A percentile compares a stretch with the other conserved stretches of the same genome.
Conservation (phyloP, 202 grass and related monocot genomes). For the Schoenoplectus triqueter region DNA sequence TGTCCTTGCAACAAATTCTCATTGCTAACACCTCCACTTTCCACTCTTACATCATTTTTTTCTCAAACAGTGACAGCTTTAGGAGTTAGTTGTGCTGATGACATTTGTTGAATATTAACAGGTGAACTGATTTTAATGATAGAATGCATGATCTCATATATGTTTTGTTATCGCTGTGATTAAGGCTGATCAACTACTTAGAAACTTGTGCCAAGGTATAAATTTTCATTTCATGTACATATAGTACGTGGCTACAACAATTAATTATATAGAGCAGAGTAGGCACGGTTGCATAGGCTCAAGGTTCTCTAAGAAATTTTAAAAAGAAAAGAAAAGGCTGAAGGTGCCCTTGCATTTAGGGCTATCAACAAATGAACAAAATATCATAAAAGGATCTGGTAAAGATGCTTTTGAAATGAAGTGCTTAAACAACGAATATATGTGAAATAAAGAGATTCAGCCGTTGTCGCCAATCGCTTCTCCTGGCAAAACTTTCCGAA, state of each 20-base stretch:
- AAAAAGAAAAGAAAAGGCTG: neutral
- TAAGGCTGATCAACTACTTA: neutral
- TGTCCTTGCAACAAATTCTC: neutral
- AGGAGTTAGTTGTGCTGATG: neutral
- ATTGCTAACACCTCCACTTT: neutral
- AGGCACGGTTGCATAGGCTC: neutral
- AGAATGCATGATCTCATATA: neutral
- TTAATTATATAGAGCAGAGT: neutral
- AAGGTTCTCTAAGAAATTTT: neutral
- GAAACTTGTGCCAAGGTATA: neutral
- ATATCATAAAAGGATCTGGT: too few relatives aligned
- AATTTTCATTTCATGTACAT: neutral
- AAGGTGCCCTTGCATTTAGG: neutral
- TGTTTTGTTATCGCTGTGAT: neutral
- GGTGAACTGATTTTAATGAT: conserved; percentile 18
- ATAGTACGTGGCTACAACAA: neutral
- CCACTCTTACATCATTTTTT: neutral
- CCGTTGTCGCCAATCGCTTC: too few relatives aligned
- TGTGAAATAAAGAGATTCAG: too few relatives aligned
- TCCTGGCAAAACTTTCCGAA: too few relatives aligned
- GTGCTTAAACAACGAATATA: too few relatives aligned
- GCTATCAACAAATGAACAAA: too few relatives aligned
- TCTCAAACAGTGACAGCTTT: neutral
- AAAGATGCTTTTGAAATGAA: neutral
- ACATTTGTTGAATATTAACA: conserved; percentile 8